Evolutionary conservation across 2,329 filamentous ascomycete species (phyloP), one percentile per base, ranked within the genome.

Genomic region (Cordyceps cicadae): DNA sequence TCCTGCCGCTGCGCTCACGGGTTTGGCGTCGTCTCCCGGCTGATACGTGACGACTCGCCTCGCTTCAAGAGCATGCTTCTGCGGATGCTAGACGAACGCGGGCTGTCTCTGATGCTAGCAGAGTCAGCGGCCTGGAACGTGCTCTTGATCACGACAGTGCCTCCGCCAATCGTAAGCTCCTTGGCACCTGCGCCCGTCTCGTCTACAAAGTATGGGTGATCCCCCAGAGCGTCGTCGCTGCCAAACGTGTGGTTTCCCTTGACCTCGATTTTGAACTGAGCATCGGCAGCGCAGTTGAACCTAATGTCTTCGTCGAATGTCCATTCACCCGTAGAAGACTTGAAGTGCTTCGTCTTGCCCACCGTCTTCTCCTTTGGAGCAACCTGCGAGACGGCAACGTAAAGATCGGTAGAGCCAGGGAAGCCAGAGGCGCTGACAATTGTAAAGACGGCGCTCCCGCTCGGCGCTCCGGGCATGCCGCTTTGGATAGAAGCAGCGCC

Each of bases 281-380:
- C 81, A 67, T 97, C 93, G 2, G 93, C 87, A 0, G 87, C 83
- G 74, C 92, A 95, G 12, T 81, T 78, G 24, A 89, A 81, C 69
- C 87, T 92, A 79, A 94, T 93, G 0, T 84, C 86, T 71, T 96
- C 90, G 70, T 91, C 87, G 72, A 86, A 96, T 19, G 78, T 80
- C 63, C 90, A 83, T 3, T 80, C 76, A 1, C 88, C 90, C 1
- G 77, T 78, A 3, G 83, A 76, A 0, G 87, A 82, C 73, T 96
- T 96, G 76, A 89, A 84, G 65, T 94, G 88, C 72, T 96, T 96
- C 24, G 92, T 97, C 79, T 97, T 97, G 76, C 92, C 87, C 51
- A 99, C 78, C 51, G 88, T 84, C 76, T 94, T 97, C 54, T 79
- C 82, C 74, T 88, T 92, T 52, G 85, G 75, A 3, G 80, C 78